A percentile compares a stretch with the other conserved stretches of the same genome.
These are phyloP conservation scores for Candida odintsovae DNA, from an alignment of 805 yeast genomes.

Conservation along the genomic window DNA sequence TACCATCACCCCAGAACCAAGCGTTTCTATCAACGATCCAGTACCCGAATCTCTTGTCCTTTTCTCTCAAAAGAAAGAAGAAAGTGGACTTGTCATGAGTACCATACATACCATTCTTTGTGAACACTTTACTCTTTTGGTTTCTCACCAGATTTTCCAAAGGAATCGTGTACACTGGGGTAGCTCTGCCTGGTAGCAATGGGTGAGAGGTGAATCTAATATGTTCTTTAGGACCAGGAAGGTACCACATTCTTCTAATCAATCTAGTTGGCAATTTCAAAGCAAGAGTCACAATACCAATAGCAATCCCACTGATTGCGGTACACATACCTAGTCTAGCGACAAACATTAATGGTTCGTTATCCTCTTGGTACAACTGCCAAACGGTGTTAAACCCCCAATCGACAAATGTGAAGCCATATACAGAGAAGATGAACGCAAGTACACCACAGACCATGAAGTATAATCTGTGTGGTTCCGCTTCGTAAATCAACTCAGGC, in stretches of 20 bases:
- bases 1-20: constrained; percentile 90
- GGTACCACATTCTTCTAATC: constrained; percentile 69
- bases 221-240: constrained; percentile 52
- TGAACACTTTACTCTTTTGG: constrained; percentile 64
- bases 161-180: constrained; percentile 65
- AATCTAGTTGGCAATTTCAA: constrained; percentile 62
- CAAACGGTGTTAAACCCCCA: constrained; percentile 47
- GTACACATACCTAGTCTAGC: constrained; percentile 34
- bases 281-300: constrained; percentile 25
- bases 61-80: constrained; percentile 65
- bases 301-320: constrained; percentile 36
- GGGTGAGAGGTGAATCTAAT: constrained; percentile 72
- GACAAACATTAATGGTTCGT: constrained; percentile 30
- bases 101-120: constrained; percentile 86
- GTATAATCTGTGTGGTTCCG: constrained; percentile 77
- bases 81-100: constrained; percentile 71
- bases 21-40: constrained; percentile 80
- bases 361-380: constrained; percentile 47
- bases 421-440: constrained; percentile 64
- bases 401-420: constrained; percentile 57
- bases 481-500: constrained; percentile 76
- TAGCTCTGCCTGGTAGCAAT: constrained; percentile 64
- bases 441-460: constrained; percentile 64
- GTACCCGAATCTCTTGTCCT: constrained; percentile 42
- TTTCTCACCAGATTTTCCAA: constrained; percentile 49